Conservation (phyloP, 129 eudicot genomes). For the Escallonia herrerae region DNA sequence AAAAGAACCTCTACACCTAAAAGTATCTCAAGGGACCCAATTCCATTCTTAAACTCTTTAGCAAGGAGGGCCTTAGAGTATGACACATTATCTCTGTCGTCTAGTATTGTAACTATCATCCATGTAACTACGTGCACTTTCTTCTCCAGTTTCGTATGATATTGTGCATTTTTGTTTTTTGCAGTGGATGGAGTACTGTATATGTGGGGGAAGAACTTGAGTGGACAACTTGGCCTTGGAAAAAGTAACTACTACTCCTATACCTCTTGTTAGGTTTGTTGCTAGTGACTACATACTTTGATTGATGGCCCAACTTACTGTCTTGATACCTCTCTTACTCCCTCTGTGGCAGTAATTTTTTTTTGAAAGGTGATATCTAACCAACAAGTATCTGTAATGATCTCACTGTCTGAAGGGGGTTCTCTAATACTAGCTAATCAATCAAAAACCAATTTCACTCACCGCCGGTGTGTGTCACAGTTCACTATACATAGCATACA, state of each 20-base stretch:
- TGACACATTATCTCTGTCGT: too few species aligned
- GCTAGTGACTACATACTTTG: neutral
- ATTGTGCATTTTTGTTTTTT: conserved; percentile 3
- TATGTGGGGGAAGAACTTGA: conserved; percentile 89
- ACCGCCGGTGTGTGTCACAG: too few species aligned
- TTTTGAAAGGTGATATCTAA: neutral
- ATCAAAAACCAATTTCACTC: too few species aligned
- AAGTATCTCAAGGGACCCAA: too few species aligned
- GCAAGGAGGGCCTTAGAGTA: too few species aligned
- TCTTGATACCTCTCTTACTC: neutral
- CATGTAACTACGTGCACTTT: neutral
- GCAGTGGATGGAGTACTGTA: conserved; percentile 92
- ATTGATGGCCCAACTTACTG: neutral
- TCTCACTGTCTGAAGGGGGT: neutral
- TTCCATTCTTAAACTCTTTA: too few species aligned
- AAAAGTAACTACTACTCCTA: conserved; percentile 46
- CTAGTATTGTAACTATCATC: neutral
- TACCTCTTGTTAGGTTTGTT: conserved; percentile 11
- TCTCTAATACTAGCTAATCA: too few species aligned
- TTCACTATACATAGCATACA: too few species aligned
- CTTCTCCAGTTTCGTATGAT: neutral
- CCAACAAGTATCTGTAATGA: neutral
- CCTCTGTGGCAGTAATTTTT: neutral
- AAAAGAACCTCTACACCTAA: too few species aligned
- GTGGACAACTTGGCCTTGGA: conserved; percentile 96